Percentiles rank a stretch among this genome's conserved stretches.
phyloP scores from a whole-genome alignment of 257 asterid genomes.

The Lithospermum erythrorhizon region DNA sequence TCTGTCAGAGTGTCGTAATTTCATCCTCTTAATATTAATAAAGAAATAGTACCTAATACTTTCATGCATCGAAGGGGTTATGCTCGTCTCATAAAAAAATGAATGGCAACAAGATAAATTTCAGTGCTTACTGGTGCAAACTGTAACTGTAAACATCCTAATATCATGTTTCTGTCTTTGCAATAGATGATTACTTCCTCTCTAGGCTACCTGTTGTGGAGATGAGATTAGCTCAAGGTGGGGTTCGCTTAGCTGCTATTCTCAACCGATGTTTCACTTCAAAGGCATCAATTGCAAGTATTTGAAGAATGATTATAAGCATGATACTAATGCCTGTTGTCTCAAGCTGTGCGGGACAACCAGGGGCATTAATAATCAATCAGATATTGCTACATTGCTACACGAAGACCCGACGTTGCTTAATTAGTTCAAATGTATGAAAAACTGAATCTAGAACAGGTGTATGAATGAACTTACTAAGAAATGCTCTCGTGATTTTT shows the following conservation, averaged over 20 bases:
- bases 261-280: conserved; percentile 57
- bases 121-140: background rate
- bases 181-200: conserved; percentile 70
- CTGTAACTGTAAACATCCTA: background rate
- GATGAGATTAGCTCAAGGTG: conserved; percentile 64
- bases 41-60: background rate
- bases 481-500: too few species aligned
- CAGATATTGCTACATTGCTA: background rate
- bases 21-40: background rate
- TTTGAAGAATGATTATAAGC: background rate
- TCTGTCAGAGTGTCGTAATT: background rate
- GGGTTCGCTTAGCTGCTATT: conserved; percentile 75
- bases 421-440: too few species aligned
- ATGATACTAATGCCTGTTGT: background rate
- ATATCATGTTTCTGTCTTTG: background rate
- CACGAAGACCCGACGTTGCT: background rate
- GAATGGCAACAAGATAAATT: background rate
- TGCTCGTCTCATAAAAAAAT: background rate
- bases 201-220: conserved; percentile 81
- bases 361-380: background rate
- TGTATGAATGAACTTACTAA: too few species aligned
- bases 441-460: too few species aligned
- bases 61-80: too few species aligned
- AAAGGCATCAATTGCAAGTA: background rate
- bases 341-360: background rate